These are phyloP conservation scores for Trypanosoma conorhini DNA, from an alignment of 208 protist genomes.

Conservation along the genomic window DNA sequence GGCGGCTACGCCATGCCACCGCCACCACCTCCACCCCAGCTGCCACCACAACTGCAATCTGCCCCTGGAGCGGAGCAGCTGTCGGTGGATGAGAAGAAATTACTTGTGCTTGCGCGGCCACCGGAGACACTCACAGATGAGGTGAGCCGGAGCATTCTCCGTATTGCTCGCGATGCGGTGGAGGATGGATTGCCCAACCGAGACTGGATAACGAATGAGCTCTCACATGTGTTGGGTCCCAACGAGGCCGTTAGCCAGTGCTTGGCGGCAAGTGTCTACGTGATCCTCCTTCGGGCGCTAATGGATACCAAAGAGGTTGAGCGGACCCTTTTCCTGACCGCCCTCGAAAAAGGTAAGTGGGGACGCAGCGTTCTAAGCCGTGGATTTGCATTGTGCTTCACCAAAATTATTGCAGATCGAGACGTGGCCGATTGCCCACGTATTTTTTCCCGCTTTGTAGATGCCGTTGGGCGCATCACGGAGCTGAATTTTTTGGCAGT, in stretches of 20 bases:
- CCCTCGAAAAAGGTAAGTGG: conserved; percentile 49
- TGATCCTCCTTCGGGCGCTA: conserved; percentile 53
- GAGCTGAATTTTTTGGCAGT: conserved; percentile 54
- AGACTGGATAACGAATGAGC: conserved; percentile 42
- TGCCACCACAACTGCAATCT: conserved; percentile 17
- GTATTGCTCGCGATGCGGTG: conserved; percentile 57
- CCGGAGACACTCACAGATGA: conserved; percentile 57
- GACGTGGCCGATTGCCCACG: conserved; percentile 70
- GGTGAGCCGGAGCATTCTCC: conserved; percentile 51
- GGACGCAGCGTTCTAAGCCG: conserved; percentile 57
- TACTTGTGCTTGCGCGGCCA: conserved; percentile 60
- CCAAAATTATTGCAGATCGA: conserved; percentile 54
- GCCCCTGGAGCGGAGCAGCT: conserved; percentile 4
- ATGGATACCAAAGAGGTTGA: conserved; percentile 52
- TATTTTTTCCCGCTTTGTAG: conserved; percentile 65
- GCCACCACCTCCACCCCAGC: conserved; percentile 16
- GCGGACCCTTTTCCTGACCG: conserved; percentile 38
- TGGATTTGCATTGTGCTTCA: conserved; percentile 82
- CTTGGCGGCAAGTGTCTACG: conserved; percentile 66
- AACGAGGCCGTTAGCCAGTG: conserved; percentile 44
- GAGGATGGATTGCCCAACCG: conserved; percentile 31
- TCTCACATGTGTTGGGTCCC: conserved; percentile 42
- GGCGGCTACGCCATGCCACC: conserved; percentile 17
- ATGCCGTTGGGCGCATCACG: conserved; percentile 38
- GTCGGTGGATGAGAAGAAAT: conserved; percentile 69